Evolutionary conservation across 1,284 basidiomycete genomes (phyloP), one percentile per base, ranked within the genome.

Genomic region (Microbotryum lychnidis-dioicae): DNA sequence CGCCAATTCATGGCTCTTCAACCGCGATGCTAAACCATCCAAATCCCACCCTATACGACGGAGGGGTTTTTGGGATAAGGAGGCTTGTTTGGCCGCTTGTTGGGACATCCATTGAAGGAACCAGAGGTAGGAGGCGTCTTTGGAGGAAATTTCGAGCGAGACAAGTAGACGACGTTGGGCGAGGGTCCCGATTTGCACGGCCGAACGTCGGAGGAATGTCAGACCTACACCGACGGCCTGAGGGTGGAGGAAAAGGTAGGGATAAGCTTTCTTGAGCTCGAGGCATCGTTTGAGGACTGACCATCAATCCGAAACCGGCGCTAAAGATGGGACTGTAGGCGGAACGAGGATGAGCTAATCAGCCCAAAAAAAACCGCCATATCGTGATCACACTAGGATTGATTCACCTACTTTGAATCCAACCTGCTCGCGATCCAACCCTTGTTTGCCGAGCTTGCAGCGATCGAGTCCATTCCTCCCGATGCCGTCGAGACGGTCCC

Each of bases 91-190:
- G 44, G 74, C 74, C 0, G 74, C 72, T 45, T 77, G 76, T 2
- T 74, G 82, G 3, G 91, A 85, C 89, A 98, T 91, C 96, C 96
- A 99, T 64, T 88, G 81, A 33, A 99, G 83, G 75, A 98, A 94
- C 93, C 96, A 98, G 45, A 91, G 87, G 75, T 98, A 97, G 3
- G 93, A 82, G 31, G 83, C 85, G 75, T 99, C 96, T 73, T 93
- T 91, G 71, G 93, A 97, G 56, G 90, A 91, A 69, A 99, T 92
- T 77, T 99, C 96, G 53, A 98, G 83, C 6, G 91, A 87, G 50
- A 98, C 92, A 55, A 98, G 84, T 79, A 99, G 81, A 37, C 94
- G 84, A 27, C 96, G 81, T 61, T 89, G 91, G 49, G 93, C 84
- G 42, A 87, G 81, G 4, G 82, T 84, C 6, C 87, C 82, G 21